Evolutionary conservation across 2,329 filamentous ascomycete genomes (phyloP).

Genomic region (Xylariaceae sp.): DNA sequence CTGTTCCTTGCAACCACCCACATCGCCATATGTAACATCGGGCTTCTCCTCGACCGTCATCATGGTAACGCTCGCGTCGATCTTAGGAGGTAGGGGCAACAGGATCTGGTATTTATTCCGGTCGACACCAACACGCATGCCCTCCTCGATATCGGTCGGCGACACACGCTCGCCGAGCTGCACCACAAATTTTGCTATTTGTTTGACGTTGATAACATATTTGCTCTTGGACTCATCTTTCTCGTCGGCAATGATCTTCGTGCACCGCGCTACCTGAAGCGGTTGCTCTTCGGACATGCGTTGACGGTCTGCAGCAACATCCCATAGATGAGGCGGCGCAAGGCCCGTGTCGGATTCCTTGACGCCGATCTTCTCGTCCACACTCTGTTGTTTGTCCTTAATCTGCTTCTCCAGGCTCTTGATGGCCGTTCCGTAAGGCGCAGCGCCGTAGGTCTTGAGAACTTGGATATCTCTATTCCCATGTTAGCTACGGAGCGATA

Average conservation of each 20-base stretch:
- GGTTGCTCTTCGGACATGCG: conserved; percentile 99
- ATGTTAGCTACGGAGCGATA: conserved; percentile 22
- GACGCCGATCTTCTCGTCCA: conserved; percentile 97
- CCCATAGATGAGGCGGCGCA: conserved; percentile 97
- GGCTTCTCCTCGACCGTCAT: conserved; percentile 99
- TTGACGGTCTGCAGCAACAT: conserved; percentile 95
- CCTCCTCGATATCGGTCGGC: conserved; percentile 98
- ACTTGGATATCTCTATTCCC: conserved; percentile 91
- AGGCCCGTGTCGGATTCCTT: conserved; percentile 99
- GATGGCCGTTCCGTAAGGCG: conserved; percentile 88
- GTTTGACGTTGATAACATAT: conserved; percentile 99
- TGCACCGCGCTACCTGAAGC: conserved; percentile 95
- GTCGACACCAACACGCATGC: conserved; percentile 98
- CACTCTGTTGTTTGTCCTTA: conserved; percentile 97
- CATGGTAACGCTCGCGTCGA: conserved; percentile 98
- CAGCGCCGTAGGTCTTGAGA: conserved; percentile 97
- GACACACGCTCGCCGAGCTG: conserved; percentile 96
- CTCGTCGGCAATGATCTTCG: conserved; percentile 97
- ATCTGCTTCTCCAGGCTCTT: conserved; percentile 99
- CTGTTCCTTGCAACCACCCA: conserved; percentile 98
- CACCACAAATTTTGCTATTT: conserved; percentile 99
- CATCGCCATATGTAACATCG: conserved; percentile 97
- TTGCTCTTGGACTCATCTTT: conserved; percentile 98
- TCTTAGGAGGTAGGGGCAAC: conserved; percentile 93
- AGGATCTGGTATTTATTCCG: conserved; percentile 99